Base-by-base conservation (phyloP, 2,329 filamentous ascomycete species). In the Atkinsonella hypoxylon region DNA sequence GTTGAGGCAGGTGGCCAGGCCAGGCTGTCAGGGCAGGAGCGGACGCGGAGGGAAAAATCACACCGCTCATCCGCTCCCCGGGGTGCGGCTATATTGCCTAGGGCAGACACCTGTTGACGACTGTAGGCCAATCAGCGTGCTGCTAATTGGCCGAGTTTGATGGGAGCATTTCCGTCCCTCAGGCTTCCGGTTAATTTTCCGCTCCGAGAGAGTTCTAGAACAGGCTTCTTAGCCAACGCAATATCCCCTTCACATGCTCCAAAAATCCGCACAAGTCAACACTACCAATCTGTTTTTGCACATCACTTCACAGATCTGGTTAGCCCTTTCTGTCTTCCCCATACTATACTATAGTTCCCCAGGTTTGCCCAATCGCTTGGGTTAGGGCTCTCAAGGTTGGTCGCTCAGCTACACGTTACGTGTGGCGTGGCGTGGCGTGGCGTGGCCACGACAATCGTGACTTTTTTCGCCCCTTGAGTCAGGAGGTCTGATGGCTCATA, bases 1-100 rank as follows among this genome's bases (percentile, higher is more conserved):
- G 44, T 47, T 38, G 47, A 41, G 45, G n/a, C n/a, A n/a, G n/a
- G n/a, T n/a, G n/a, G n/a, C n/a, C n/a, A n/a, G n/a, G 50, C 46
- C 42, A 49, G 51, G 38, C 22, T 18, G n/a, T 17, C 12, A 17
- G 38, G 39, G 31, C 20, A 45, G 52, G 56, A 58, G 54, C 61
- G 61, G 60, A 57, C 49, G 45, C 61, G 58, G 60, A 58, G 48
- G 39, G 26, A 8, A 54, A 49, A 59, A 59, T 64, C 61, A 57
- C 52, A 42, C 63, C 63, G 63, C 51, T 48, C 47, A 55, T 65
- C 63, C 63, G 63, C 50, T 52, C 45, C 52, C 48, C 17, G 36
- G 44, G 31, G 8, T 46, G 46, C 17, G 22, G n/a, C 20, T 6
- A 30, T 3, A 5, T 13, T 20, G 26, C 20, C 20, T 17, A 9